Percentiles rank a stretch among this genome's conserved stretches.
Conservation (phyloP, 495 filamentous ascomycete species). For the Podospora tetraspora region DNA sequence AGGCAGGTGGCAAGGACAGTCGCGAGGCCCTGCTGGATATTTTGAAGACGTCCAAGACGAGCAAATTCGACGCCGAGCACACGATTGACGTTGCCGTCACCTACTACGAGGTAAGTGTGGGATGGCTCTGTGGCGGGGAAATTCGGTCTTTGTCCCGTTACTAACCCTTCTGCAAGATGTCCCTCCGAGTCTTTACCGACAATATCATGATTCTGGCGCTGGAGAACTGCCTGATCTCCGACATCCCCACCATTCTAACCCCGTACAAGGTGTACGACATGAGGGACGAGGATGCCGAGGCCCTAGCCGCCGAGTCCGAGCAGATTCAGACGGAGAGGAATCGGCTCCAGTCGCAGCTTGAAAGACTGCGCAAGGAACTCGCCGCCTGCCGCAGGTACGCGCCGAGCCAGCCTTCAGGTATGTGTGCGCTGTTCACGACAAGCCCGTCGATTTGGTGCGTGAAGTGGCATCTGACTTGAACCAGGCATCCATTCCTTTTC, state of each 20-base stretch:
- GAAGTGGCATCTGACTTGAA: neutral
- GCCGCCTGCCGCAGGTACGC: constrained; percentile 4
- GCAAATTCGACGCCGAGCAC: constrained; percentile 3
- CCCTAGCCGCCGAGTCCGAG: constrained; percentile 20
- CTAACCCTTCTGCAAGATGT: constrained; percentile 15
- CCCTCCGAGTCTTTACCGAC: constrained; percentile 18
- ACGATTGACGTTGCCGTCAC: constrained; percentile 6
- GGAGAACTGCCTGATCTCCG: constrained; percentile 29
- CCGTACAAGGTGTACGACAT: constrained; percentile 14
- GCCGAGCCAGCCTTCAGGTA: neutral
- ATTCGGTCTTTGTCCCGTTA: neutral
- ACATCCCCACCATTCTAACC: constrained; percentile 21
- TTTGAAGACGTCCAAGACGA: neutral
- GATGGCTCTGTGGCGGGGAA: neutral
- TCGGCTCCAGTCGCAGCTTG: neutral
- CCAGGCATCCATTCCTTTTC: neutral
- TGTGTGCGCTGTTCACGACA: neutral
- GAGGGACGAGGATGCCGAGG: constrained; percentile 13
- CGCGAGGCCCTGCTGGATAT: neutral
- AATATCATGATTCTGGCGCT: constrained; percentile 24
- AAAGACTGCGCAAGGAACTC: constrained; percentile 1
- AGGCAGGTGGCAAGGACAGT: neutral
- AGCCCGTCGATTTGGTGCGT: neutral
- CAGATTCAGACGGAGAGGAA: constrained; percentile 1
- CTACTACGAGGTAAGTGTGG: constrained; percentile 4